These are phyloP conservation scores for Aspergillus sp. DNA, from an alignment of 2,329 filamentous ascomycete genomes.

Conservation along the genomic window DNA sequence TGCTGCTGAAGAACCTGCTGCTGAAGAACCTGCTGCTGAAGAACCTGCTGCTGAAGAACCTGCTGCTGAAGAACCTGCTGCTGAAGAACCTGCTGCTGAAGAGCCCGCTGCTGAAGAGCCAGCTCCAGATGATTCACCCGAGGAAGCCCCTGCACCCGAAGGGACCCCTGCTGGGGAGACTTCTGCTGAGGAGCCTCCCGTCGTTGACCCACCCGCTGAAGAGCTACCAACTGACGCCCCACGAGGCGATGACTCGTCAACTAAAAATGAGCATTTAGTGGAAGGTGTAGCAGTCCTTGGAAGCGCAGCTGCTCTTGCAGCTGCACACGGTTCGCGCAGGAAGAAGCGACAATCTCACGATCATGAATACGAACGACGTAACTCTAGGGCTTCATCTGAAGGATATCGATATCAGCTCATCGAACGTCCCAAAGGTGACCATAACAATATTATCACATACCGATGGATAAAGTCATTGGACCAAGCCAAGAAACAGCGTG, in stretches of 20 bases:
- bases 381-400: constrained; percentile 32
- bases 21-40: background rate
- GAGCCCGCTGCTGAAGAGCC: constrained; percentile 8
- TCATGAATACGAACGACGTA: constrained; percentile 25
- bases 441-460: constrained; percentile 21
- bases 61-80: constrained; percentile 4
- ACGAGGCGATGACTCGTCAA: constrained; percentile 7
- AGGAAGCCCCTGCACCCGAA: constrained; percentile 10
- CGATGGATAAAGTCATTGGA: constrained; percentile 29
- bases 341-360: constrained; percentile 25
- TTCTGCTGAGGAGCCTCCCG: constrained; percentile 8
- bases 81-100: constrained; percentile 9
- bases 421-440: constrained; percentile 26
- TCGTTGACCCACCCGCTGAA: constrained; percentile 5
- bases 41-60: constrained; percentile 6
- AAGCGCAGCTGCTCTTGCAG: constrained; percentile 2
- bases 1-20: constrained; percentile 11
- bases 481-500: constrained; percentile 28
- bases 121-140: constrained; percentile 6
- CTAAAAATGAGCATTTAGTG: constrained; percentile 1
- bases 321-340: constrained; percentile 15
- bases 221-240: constrained; percentile 1
- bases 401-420: constrained; percentile 18
- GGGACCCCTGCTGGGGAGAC: constrained; percentile 9
- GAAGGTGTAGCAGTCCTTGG: constrained; percentile 5